These are phyloP conservation scores for Rhodotorula babjevae DNA, from an alignment of 768 basidiomycete species.

Conservation along the genomic window DNA sequence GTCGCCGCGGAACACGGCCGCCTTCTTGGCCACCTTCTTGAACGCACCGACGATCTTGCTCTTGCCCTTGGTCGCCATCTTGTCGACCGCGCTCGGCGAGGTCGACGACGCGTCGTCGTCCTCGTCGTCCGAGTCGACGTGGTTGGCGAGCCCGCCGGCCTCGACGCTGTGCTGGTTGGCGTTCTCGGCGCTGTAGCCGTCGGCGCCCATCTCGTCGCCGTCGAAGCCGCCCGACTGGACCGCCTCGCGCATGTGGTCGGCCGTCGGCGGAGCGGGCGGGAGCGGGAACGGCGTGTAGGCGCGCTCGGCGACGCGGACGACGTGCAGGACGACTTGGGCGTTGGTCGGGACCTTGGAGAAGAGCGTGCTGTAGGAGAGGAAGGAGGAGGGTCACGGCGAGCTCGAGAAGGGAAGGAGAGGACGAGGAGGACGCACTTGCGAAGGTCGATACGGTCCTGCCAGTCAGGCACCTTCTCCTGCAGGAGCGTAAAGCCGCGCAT, in stretches of 20 bases:
- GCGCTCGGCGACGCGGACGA: constrained; percentile 47
- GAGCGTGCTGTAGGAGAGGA: constrained; percentile 37
- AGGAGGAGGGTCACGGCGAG: constrained; percentile 38
- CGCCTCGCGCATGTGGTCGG: constrained; percentile 44
- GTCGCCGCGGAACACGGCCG: constrained; percentile 48
- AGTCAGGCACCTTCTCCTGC: constrained; percentile 47
- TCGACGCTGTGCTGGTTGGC: constrained; percentile 15
- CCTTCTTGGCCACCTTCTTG: constrained; percentile 46
- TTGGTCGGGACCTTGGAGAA: constrained; percentile 49
- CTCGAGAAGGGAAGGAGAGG: background rate
- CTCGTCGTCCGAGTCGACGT: background rate
- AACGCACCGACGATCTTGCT: constrained; percentile 46
- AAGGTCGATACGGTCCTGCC: constrained; percentile 48
- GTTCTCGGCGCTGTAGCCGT: background rate
- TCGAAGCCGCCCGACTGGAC: constrained; percentile 44
- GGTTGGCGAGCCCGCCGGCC: constrained; percentile 25
- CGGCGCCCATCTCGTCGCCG: constrained; percentile 15
- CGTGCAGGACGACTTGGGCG: constrained; percentile 48
- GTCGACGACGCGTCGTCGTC: background rate
- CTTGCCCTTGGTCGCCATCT: constrained; percentile 4
- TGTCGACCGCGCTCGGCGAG: background rate
- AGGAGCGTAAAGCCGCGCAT: constrained; percentile 43
- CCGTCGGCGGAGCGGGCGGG: constrained; percentile 42
- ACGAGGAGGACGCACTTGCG: constrained; percentile 44
- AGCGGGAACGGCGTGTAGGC: constrained; percentile 38